These are phyloP conservation scores for Talaromyces sp. DNA, from an alignment of 2,329 filamentous ascomycete species.

Conservation along the genomic window DNA sequence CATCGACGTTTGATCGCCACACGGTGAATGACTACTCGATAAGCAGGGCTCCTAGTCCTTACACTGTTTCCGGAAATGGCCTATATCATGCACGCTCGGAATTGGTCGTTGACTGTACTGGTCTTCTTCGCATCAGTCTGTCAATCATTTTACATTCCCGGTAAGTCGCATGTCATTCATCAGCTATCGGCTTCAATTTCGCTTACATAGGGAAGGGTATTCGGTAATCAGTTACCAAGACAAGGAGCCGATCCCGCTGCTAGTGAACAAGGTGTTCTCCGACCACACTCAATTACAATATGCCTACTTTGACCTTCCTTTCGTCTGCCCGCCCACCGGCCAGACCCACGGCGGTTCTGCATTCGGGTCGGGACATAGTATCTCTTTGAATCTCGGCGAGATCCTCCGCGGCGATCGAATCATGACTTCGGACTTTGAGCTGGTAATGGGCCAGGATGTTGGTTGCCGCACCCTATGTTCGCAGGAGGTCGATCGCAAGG, in stretches of 20 bases:
- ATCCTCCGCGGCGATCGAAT: constrained; percentile 84
- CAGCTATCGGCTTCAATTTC: neutral
- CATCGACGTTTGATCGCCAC: neutral
- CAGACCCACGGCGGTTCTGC: constrained; percentile 60
- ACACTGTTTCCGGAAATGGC: constrained; percentile 16
- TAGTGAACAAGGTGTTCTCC: constrained; percentile 88
- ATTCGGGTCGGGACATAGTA: constrained; percentile 69
- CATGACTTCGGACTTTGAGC: constrained; percentile 75
- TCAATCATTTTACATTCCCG: constrained; percentile 79
- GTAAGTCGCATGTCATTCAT: constrained; percentile 44
- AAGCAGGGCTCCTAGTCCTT: constrained; percentile 1
- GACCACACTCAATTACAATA: constrained; percentile 88
- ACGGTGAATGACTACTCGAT: constrained; percentile 5
- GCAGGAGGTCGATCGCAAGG: constrained; percentile 59
- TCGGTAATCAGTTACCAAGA: constrained; percentile 76
- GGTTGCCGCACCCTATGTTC: constrained; percentile 71
- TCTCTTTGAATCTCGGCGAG: constrained; percentile 80
- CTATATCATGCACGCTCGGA: constrained; percentile 16
- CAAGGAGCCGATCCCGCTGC: constrained; percentile 72
- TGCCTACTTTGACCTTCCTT: constrained; percentile 83
- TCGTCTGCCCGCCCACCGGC: constrained; percentile 76
- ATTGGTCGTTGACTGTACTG: constrained; percentile 23
- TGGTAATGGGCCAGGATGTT: constrained; percentile 71
- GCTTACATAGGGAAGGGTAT: constrained; percentile 55
- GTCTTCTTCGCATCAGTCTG: constrained; percentile 44